Evolutionary conservation across 352 stramenopile species (phyloP).

Genomic region (Pythium pyrilobum): DNA sequence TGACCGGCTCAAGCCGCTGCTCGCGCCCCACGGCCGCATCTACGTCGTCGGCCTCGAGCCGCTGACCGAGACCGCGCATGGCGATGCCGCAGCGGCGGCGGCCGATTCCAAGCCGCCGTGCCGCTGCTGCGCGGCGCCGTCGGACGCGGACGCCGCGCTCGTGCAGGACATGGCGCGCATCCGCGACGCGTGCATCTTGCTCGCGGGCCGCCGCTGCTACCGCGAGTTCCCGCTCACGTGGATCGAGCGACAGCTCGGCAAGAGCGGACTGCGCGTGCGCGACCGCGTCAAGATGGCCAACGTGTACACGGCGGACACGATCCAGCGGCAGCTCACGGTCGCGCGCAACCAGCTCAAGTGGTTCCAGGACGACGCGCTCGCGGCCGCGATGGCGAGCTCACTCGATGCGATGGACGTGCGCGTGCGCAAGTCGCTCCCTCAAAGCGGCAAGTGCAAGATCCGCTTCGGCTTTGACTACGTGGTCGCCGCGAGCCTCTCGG

Average conservation of each 20-base stretch:
- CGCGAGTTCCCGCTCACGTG: constrained; percentile 77
- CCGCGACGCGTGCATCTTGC: constrained; percentile 72
- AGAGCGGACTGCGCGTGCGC: constrained; percentile 32
- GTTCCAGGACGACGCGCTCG: constrained; percentile 39
- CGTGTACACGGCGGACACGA: constrained; percentile 63
- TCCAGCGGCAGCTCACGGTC: constrained; percentile 82
- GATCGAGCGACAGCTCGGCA: constrained; percentile 48
- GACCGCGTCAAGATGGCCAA: constrained; percentile 62
- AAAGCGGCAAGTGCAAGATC: constrained; percentile 16
- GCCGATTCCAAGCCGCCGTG: constrained; percentile 1
- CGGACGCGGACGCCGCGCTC: constrained; percentile 22
- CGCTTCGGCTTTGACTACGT: constrained; percentile 83
- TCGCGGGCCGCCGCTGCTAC: constrained; percentile 69
- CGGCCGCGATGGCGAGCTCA: constrained; percentile 16
- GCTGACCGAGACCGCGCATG: constrained; percentile 30
- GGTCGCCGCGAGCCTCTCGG: constrained; percentile 31
- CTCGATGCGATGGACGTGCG: constrained; percentile 33
- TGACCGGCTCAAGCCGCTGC: constrained; percentile 37
- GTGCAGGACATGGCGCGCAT: constrained; percentile 38
- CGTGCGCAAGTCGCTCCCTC: constrained; percentile 18
- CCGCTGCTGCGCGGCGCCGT: constrained; percentile 16
- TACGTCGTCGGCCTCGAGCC: constrained; percentile 76
- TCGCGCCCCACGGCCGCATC: constrained; percentile 57
- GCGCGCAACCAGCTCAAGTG: constrained; percentile 60
- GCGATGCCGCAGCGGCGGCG: neutral